Evolutionary conservation across 805 yeast species (phyloP).

Genomic region (Starmerella apis): DNA sequence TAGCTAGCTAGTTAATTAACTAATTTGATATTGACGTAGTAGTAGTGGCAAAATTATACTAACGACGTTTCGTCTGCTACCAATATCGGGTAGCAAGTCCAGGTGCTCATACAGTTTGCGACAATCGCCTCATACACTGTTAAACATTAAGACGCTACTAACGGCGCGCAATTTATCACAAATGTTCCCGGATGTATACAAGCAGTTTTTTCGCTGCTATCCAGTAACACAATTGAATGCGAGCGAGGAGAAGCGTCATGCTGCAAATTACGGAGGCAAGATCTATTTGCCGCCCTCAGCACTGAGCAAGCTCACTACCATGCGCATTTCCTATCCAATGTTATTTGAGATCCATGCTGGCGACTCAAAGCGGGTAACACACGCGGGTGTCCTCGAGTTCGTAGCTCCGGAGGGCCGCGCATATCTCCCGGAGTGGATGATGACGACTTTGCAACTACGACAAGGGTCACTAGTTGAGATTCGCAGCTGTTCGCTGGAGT

Average conservation of each 20-base stretch:
- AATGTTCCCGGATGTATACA: constrained; percentile 40
- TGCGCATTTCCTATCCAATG: constrained; percentile 94
- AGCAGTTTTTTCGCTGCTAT: constrained; percentile 83
- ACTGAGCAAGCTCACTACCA: constrained; percentile 70
- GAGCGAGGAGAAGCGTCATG: constrained; percentile 49
- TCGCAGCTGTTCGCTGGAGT: constrained; percentile 60
- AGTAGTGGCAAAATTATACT: too few relatives aligned
- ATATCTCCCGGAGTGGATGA: constrained; percentile 94
- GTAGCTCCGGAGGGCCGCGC: constrained; percentile 95
- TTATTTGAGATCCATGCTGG: constrained; percentile 50
- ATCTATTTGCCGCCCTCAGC: constrained; percentile 92
- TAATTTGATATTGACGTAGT: too few relatives aligned
- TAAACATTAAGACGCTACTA: neutral
- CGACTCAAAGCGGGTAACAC: constrained; percentile 50
- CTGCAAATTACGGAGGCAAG: constrained; percentile 87
- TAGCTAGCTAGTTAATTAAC: too few relatives aligned
- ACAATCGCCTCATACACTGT: neutral
- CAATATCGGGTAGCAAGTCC: neutral
- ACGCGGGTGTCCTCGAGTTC: constrained; percentile 91
- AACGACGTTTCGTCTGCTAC: too few relatives aligned
- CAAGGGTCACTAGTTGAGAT: constrained; percentile 78
- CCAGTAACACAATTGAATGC: constrained; percentile 80
- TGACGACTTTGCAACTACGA: constrained; percentile 56
- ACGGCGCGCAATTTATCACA: too few relatives aligned
- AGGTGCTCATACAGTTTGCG: too few relatives aligned